These are phyloP conservation scores for Shiraia bambusicola DNA, from an alignment of 2,329 filamentous ascomycete genomes.

Conservation along the genomic window DNA sequence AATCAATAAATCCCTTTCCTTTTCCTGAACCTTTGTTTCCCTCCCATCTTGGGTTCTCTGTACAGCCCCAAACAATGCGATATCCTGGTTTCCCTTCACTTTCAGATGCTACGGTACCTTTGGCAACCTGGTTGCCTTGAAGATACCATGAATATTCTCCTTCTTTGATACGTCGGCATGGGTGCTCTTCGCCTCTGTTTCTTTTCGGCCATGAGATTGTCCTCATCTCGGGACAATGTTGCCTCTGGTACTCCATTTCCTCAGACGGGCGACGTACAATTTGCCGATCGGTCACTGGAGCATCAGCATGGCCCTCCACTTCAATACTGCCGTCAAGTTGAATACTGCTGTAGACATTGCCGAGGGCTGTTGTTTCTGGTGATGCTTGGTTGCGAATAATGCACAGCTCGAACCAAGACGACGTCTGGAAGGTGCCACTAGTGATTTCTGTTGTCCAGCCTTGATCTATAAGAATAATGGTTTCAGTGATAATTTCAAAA, in stretches of 20 bases:
- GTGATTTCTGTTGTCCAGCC: constrained; percentile 20
- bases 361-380: not conserved
- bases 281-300: not conserved
- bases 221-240: constrained; percentile 15
- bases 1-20: constrained; percentile 17
- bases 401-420: constrained; percentile 27
- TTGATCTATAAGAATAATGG: constrained; percentile 10
- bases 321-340: not conserved
- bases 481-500: not conserved
- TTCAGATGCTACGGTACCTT: constrained; percentile 11
- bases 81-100: constrained; percentile 15
- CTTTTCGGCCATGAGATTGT: constrained; percentile 1
- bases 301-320: not conserved
- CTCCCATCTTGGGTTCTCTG: constrained; percentile 4
- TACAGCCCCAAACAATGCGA: constrained; percentile 16
- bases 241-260: constrained; percentile 10
- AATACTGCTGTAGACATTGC: not conserved
- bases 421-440: constrained; percentile 15
- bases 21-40: constrained; percentile 15
- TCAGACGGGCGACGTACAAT: constrained; percentile 9
- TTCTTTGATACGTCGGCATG: constrained; percentile 5
- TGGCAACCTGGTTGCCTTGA: constrained; percentile 21
- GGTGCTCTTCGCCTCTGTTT: not conserved
- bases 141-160: constrained; percentile 22
- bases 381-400: constrained; percentile 4